Evolutionary conservation across 2,329 filamentous ascomycete species (phyloP), one percentile per base, ranked within the genome.

Genomic region (Fusarium multiceps): DNA sequence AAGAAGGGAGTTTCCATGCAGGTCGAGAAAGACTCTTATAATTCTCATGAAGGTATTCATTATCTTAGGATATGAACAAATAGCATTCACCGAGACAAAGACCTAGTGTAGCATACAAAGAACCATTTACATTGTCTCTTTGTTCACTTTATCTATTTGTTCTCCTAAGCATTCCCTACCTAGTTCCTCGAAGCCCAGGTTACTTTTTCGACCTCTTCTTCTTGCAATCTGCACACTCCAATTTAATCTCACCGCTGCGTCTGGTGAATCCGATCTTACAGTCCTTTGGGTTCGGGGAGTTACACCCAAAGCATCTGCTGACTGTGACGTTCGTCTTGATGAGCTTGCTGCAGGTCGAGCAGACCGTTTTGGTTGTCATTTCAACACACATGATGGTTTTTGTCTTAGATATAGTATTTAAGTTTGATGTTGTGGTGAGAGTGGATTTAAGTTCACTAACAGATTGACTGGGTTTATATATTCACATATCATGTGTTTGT

Each of bases 111-210:
- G 6, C 10, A 37, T 12, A 12, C 34, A n/a, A n/a, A 37, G 34
- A 37, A 6, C 18, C 10, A n/a, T 2, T 5, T 7, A 37, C 18
- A 6, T n/a, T 37, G 18, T 37, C 18, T n/a, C 34, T n/a, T 37
- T 37, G 34, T 37, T 37, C 10, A 37, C 10, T 37, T 12, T 37
- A n/a, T 12, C 34, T 37, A 4, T 37, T 37, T 37, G 34, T 4
- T 37, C 34, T 37, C 34, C 18, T n/a, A 12, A 10, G 18, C 4
- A n/a, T n/a, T 37, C 34, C 6, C 34, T n/a, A 37, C 11, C 34
- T n/a, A n/a, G 18, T 7, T n/a, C 18, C 6, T 7, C n/a, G n/a
- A n/a, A n/a, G n/a, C 10, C 0, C 18, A 7, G 10, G 10, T n/a
- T 18, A 37, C 18, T 37, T 12, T n/a, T 10, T n/a, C 3, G 11